Percentiles rank a stretch among this genome's conserved stretches.
Conservation (phyloP, 1,284 basidiomycete species). For the Tylopilus orsonianus region DNA sequence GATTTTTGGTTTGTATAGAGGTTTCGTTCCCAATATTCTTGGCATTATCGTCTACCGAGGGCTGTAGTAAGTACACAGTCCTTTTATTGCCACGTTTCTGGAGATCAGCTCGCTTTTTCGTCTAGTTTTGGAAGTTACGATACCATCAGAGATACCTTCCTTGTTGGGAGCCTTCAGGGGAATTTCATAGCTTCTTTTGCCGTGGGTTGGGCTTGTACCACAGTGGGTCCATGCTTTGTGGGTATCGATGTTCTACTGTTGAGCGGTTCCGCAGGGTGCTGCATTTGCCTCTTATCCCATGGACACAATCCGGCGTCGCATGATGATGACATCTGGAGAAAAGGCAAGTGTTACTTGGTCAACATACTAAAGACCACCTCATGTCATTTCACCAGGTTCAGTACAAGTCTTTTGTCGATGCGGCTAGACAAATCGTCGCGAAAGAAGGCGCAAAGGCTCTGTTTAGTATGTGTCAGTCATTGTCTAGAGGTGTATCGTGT, state of each 20-base stretch:
- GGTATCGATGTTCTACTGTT: not conserved
- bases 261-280: slow-evolving; percentile 40
- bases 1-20: slow-evolving; percentile 55
- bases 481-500: not conserved
- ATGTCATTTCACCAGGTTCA: slow-evolving; percentile 23
- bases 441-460: slow-evolving; percentile 60
- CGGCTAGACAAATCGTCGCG: slow-evolving; percentile 59
- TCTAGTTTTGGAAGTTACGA: slow-evolving; percentile 49
- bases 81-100: not conserved
- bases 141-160: slow-evolving; percentile 52
- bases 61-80: slow-evolving; percentile 40
- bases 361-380: not conserved
- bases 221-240: slow-evolving; percentile 29
- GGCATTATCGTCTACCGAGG: slow-evolving; percentile 66
- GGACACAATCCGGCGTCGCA: slow-evolving; percentile 63
- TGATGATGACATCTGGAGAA: slow-evolving; percentile 75
- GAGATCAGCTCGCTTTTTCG: not conserved
- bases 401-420: slow-evolving; percentile 60
- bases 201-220: slow-evolving; percentile 57
- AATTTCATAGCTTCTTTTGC: slow-evolving; percentile 65
- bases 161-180: slow-evolving; percentile 55
- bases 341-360: slow-evolving; percentile 34
- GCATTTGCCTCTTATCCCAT: slow-evolving; percentile 65
- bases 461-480: slow-evolving; percentile 42
- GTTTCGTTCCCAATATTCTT: slow-evolving; percentile 61